Base-by-base conservation (phyloP, 1,284 basidiomycete genomes). In the Irpex sp. region DNA sequence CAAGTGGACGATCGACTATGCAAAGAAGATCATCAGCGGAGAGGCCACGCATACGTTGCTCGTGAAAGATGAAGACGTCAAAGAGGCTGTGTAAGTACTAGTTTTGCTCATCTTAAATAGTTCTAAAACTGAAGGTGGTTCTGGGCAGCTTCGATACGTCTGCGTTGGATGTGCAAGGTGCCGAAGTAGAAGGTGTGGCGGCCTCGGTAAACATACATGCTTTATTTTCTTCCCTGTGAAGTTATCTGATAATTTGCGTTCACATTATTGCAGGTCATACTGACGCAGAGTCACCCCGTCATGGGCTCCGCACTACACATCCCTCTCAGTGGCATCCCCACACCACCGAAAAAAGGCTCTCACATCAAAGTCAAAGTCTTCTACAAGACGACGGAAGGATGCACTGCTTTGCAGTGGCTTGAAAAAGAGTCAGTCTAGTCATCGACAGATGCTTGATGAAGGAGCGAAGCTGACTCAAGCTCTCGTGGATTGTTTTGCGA, bases 321-420 rank as follows among this genome's bases (percentile, higher is more conserved):
- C 45, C 63, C 76, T 10, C 74, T 93, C 3, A 77, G 82, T 0
- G 62, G 8, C 8, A 35, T 35, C 33, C 33, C 33, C 33, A 35
- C 68, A 2, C 69, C 71, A 1, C 69, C 81, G 23, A 73, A 73
- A 47, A 68, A 71, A 36, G 84, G 80, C 5, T 73, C 82, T 19
- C 75, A 72, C 1, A 68, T 87, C 37, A 75, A 78, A n/a, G 79
- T 94, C 57, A 80, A 78, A 39, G 78, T 96, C 61, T 73, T 67
- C 52, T 94, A 94, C 72, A 80, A 81, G 47, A 96, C 95, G 1
- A 93, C 91, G 5, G 77, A 84, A 61, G 78, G 86, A 42, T 90
- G 88, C 72, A 91, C 87, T 8, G 94, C 96, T 1, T 78, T 99
- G 19, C 95, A 96, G 63, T 99, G 96, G 95, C 82, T 98, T 36